A percentile compares a stretch with the other conserved stretches of the same genome.
Conservation (phyloP, 164 flowering plant species). For the Houttuynia cordata region DNA sequence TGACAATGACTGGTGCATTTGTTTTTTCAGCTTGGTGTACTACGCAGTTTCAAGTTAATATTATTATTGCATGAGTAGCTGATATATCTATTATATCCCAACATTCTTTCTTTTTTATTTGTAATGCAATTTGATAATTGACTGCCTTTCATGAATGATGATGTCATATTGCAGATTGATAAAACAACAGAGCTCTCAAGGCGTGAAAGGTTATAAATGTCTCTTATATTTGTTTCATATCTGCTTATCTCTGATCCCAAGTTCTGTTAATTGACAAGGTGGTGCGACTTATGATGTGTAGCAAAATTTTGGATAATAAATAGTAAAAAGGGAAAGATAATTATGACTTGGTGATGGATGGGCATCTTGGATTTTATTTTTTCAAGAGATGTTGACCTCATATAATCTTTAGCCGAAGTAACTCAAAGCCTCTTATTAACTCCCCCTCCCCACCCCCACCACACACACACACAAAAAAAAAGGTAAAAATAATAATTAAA, state of each 20-base stretch:
- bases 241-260: background rate
- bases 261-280: too few relatives aligned
- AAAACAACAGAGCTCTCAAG: constrained; percentile 31
- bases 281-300: background rate
- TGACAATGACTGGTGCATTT: background rate
- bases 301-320: background rate
- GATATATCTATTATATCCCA: background rate
- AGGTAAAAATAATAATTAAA: too few relatives aligned
- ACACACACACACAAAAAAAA: too few relatives aligned
- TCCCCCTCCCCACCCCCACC: too few relatives aligned
- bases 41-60: background rate
- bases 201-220: constrained; percentile 21
- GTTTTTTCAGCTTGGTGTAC: too few relatives aligned
- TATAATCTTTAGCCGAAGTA: too few relatives aligned
- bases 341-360: background rate
- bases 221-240: background rate
- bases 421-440: too few relatives aligned
- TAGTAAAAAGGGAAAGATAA: background rate
- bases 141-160: background rate
- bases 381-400: background rate
- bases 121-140: background rate
- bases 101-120: background rate
- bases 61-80: background rate
- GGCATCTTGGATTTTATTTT: background rate
- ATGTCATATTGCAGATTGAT: constrained; percentile 18